Conservation (phyloP, 805 yeast species). For the Nakazawaea ernobii region DNA sequence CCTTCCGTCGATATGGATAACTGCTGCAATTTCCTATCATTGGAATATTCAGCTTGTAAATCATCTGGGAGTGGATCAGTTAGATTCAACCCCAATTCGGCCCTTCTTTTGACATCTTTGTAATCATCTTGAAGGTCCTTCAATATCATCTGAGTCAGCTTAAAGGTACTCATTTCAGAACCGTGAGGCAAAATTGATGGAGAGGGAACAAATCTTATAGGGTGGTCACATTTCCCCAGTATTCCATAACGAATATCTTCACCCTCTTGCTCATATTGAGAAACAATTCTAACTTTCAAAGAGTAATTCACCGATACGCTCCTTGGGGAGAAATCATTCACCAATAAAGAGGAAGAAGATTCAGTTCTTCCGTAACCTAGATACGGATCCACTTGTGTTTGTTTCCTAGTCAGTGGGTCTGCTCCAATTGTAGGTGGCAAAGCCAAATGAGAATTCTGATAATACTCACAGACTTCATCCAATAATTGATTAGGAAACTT, state of each 20-base stretch:
- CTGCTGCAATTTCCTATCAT: too few relatives aligned
- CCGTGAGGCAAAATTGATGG: too few relatives aligned
- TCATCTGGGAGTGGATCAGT: too few relatives aligned
- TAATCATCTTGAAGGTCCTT: too few relatives aligned
- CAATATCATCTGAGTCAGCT: too few relatives aligned
- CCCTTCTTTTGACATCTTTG: too few relatives aligned
- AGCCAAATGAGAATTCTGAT: slow-evolving; percentile 28
- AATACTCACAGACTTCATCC: slow-evolving; percentile 39
- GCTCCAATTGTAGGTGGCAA: slow-evolving; percentile 37
- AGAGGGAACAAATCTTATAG: background rate
- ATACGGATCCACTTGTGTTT: slow-evolving; percentile 26
- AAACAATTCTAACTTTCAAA: background rate
- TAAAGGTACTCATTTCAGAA: too few relatives aligned
- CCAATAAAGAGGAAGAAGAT: slow-evolving; percentile 42
- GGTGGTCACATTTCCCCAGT: background rate
- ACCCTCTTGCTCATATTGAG: background rate
- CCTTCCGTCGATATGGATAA: too few relatives aligned
- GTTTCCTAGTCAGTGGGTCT: slow-evolving; percentile 17
- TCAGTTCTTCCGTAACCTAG: slow-evolving; percentile 59
- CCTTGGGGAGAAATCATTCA: slow-evolving; percentile 35
- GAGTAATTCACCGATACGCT: background rate
- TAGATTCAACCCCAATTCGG: too few relatives aligned
- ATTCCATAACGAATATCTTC: background rate
- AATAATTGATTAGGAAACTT: slow-evolving; percentile 46
- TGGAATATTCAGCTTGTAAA: too few relatives aligned